Base-by-base conservation (phyloP, 805 yeast species). In the Ogataea trehalophila region DNA sequence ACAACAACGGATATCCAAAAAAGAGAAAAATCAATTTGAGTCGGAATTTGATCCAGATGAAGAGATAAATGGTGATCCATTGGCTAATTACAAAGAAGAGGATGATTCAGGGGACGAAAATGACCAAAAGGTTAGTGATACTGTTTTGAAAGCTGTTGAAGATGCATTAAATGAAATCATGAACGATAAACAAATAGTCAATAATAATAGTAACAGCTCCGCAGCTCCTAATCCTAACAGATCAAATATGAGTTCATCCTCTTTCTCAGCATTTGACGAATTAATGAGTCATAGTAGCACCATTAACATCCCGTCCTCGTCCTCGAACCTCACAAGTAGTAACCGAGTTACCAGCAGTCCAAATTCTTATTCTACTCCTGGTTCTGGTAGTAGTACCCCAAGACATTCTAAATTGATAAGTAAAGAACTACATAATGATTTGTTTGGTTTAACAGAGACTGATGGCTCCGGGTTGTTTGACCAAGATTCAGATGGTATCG, bases 121-220 rank as follows among this genome's bases (percentile, higher is more conserved):
- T 36, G 62, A 65, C 4, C 52, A 54, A 7, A 60, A 54, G 35
- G 71, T 74, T 4, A 72, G 76, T 43, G 72, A 73, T 4, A 69
- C 63, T 16, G 83, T 77, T 0, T 63, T 81, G 5, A 69, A 71
- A 44, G 87, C 88, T 0, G 85, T 84, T 17, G 87, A 83, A 57
- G 81, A 78, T 59, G 89, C 87, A 3, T 73, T 85, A 47, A 76
- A 75, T 26, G 79, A 81, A 51, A 82, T 84, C 33, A 77, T 78
- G 75, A 66, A 57, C 26, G 59, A 65, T 35, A 47, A 52, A 6
- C 40, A 13, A 16, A 49, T 45, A 7, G 48, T 43, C 2, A 39
- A 17, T 18, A 37, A 33, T 16, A 39, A 6, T 13, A 26, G 31
- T 26, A 26, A 26, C 31, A 26, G 31, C 9, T 6, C 31, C 31